Evolutionary conservation across 228 moss, liverwort and hornwort genomes (phyloP), one percentile per base, ranked within the genome.

Genomic region (Sphagnum magellanicum): DNA sequence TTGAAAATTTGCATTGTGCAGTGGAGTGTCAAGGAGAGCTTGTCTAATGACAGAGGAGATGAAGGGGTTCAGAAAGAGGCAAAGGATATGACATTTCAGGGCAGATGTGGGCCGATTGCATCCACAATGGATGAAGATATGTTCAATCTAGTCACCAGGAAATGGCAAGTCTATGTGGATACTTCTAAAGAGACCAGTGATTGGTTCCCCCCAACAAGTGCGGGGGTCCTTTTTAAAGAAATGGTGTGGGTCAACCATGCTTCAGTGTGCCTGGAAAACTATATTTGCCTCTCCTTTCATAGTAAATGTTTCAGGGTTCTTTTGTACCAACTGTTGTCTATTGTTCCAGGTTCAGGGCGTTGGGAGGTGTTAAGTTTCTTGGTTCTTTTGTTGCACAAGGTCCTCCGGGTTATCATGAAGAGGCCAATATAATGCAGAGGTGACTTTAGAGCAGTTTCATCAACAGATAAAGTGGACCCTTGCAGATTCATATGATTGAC

Each of bases 121-220:
- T 88, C 94, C 70, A 93, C 98, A 16, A 88, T 98, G 90, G 98
- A 98, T 69, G 98, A 98, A 65, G 86, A 89, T 10, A 98, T 98
- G 98, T 94, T 98, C 52, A 74, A 66, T 12, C 70, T 98, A 14
- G 94, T 92, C 60, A 84, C 81, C 16, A 79, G 78, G 52, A 83
- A 90, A 71, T 98, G 91, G 92, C 88, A 89, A 53, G 70, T 75
- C 63, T 98, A 76, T 59, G 89, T 83, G 59, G 89, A 90, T 50
- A 51, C 5, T 69, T 85, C 87, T 47, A 81, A 79, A 72, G 15
- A 14, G 48, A 74, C 75, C 77, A 89, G 84, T 67, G 84, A 92
- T 64, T 93, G 89, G 91, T 76, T 78, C 14, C 87, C 92, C 5
- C 71, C 85, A 68, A 90, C 83, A 49, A 76, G 83, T 60, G 82